Evolutionary conservation across 306 rosid species (phyloP).

Genomic region (Vicia sativa): DNA sequence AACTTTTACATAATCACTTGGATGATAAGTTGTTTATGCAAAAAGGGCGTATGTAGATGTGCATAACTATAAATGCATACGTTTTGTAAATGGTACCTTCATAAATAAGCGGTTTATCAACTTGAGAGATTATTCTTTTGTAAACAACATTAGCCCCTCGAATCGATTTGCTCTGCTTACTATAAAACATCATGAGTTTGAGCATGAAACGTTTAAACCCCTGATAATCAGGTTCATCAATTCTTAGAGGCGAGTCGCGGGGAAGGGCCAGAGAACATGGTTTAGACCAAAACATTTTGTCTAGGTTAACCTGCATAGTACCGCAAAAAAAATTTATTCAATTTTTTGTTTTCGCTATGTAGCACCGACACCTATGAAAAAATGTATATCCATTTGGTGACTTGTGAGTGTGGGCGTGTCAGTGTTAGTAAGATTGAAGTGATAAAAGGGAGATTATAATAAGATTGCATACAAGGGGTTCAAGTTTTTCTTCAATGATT

Average conservation of each 20-base stretch:
- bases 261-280: conserved; percentile 79
- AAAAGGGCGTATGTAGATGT: neutral
- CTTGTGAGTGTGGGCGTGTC: too few relatives aligned
- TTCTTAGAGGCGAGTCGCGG: conserved; percentile 64
- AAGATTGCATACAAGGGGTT: conserved; percentile 43
- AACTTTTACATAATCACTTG: neutral
- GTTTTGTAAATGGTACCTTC: conserved; percentile 43
- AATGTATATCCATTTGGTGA: too few relatives aligned
- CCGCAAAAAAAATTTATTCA: conserved; percentile 21
- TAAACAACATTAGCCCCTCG: conserved; percentile 90
- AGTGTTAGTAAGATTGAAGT: too few relatives aligned
- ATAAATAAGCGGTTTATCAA: conserved; percentile 80
- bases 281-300: conserved; percentile 81
- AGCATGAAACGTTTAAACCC: conserved; percentile 71
- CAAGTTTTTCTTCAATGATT: conserved; percentile 38
- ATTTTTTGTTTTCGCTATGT: too few relatives aligned
- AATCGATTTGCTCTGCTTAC: conserved; percentile 91
- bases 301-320: conserved; percentile 62
- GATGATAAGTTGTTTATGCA: neutral
- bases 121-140: conserved; percentile 73
- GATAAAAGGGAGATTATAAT: neutral
- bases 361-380: too few relatives aligned
- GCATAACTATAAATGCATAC: neutral
- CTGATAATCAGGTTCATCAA: conserved; percentile 74
- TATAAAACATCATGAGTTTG: conserved; percentile 74